Conservation (phyloP, 495 filamentous ascomycete genomes). For the Bathelium albidoporum region DNA sequence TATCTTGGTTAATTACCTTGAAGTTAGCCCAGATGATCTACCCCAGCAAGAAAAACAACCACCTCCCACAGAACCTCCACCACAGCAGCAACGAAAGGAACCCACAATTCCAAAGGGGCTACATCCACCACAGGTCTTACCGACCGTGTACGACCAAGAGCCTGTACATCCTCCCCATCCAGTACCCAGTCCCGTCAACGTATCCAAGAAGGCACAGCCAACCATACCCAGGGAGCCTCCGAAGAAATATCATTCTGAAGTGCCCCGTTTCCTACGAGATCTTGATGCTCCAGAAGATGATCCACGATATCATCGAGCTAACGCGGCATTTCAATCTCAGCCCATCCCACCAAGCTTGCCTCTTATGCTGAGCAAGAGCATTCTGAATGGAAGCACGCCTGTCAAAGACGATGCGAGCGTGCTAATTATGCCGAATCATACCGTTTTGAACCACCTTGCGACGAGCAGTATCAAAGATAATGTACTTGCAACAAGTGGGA, state of each 20-base stretch:
- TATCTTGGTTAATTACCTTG: constrained; percentile 94
- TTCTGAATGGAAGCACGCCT: constrained; percentile 76
- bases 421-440: constrained; percentile 90
- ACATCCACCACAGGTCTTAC: neutral
- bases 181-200: neutral
- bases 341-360: constrained; percentile 77
- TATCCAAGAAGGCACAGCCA: neutral
- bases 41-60: constrained; percentile 5
- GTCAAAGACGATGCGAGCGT: constrained; percentile 98
- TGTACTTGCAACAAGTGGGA: constrained; percentile 91
- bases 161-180: neutral
- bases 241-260: constrained; percentile 47
- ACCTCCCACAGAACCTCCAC: constrained; percentile 5
- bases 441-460: constrained; percentile 92
- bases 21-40: constrained; percentile 60
- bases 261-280: constrained; percentile 79
- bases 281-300: constrained; percentile 69
- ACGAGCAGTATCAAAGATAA: constrained; percentile 97
- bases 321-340: constrained; percentile 59
- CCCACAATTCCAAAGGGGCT: neutral
- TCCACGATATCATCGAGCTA: constrained; percentile 56
- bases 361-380: constrained; percentile 86
- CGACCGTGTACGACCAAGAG: neutral
- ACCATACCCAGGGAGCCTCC: constrained; percentile 24
- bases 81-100: constrained; percentile 1